Evolutionary conservation across 1,284 basidiomycete species (phyloP).

Genomic region (Phlebopus sp.): DNA sequence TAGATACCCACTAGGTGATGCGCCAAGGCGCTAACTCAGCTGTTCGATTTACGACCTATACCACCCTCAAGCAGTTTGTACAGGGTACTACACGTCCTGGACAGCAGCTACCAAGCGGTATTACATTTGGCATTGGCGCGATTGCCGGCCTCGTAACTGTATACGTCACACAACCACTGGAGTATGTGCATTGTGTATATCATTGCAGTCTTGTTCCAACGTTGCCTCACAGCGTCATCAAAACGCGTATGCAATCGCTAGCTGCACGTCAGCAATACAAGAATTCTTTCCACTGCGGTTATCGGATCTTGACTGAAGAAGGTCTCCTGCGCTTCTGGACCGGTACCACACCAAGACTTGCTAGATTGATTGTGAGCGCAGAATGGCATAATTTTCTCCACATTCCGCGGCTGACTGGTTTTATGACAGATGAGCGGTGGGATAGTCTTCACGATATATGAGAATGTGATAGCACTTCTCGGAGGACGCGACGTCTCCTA

Average conservation of each 20-base stretch:
- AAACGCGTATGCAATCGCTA: constrained; percentile 96
- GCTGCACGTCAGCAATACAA: constrained; percentile 81
- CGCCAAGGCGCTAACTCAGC: constrained; percentile 97
- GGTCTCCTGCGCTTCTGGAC: constrained; percentile 91
- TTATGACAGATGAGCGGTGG: constrained; percentile 78
- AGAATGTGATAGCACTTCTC: constrained; percentile 63
- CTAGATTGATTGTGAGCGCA: constrained; percentile 75
- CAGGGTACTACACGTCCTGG: constrained; percentile 83
- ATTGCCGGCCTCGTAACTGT: constrained; percentile 94
- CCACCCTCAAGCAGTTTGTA: constrained; percentile 89
- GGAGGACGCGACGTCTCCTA: constrained; percentile 22
- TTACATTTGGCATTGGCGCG: constrained; percentile 94
- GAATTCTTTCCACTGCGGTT: constrained; percentile 93
- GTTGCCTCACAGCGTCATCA: constrained; percentile 75
- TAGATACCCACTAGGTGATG: constrained; percentile 67
- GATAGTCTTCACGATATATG: constrained; percentile 93
- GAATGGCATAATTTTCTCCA: neutral
- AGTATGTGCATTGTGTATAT: constrained; percentile 52
- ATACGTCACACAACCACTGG: constrained; percentile 91
- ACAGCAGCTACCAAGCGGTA: constrained; percentile 79
- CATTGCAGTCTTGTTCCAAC: constrained; percentile 7
- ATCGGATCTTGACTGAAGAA: constrained; percentile 88
- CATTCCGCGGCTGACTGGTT: neutral
- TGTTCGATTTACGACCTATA: constrained; percentile 95
- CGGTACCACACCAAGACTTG: constrained; percentile 88